Base-by-base conservation (phyloP, 2,329 filamentous ascomycete genomes). In the Fusarium cyanostomum region DNA sequence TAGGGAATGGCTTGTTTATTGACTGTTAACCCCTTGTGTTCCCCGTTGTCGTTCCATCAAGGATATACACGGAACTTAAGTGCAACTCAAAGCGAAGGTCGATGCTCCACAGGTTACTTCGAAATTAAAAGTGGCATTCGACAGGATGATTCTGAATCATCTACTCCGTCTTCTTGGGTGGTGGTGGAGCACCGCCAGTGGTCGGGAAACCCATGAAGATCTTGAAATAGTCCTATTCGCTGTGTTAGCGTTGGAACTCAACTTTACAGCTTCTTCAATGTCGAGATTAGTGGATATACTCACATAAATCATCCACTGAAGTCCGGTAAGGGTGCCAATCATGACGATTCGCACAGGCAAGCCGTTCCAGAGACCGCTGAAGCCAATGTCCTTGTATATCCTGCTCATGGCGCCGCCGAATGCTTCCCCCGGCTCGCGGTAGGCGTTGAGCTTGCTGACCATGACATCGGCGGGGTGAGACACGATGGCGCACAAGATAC, bases 271-370 rank as follows among this genome's bases (percentile, higher is more conserved):
- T 11, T 42, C 16, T 3, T 28, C 24, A 8, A 7, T 13, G 10
- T 26, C 7, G 51, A 12, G 26, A 45, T 12, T 2, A 33, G 3
- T 18, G 38, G 39, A 44, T 27, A 33, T n/a, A 78, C 83, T 82
- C 71, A 86, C 90, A 79, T 94, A 95, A 75, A 94, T 95, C 89
- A 96, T 92, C 92, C 92, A 97, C 81, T 97, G 93, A 61, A 96
- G 80, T 57, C 91, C 92, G 16, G 92, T 96, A 72, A 90, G 76
- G 26, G 87, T 90, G 68, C 90, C 91, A 65, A 96, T 92, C 93
- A 97, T 97, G 72, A 96, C 88, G 72, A 97, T 97, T 56, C 85
- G 75, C 45, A 96, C 90, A 0, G 91, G 89, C 39, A 97, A 80
- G 8, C 94, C 94, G 72, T 96, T 96, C 94, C 94, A 97, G 26